Base-by-base conservation (phyloP, 2,329 filamentous ascomycete species). In the Parastagonospora avenae region DNA sequence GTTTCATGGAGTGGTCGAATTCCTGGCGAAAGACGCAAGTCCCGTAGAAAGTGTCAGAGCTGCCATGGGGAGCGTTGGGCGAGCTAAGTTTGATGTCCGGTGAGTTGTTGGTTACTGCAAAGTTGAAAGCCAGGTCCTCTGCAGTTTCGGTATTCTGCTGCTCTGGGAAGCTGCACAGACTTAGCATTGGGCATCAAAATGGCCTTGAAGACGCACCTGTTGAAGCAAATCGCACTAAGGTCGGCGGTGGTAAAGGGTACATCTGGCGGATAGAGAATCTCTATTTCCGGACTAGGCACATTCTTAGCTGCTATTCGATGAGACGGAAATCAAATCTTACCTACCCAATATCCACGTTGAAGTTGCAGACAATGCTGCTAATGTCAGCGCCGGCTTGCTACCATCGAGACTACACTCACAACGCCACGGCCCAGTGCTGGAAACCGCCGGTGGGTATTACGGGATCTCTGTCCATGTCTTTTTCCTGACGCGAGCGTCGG, bases 31-130 rank as follows among this genome's bases (percentile, higher is more conserved):
- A 77, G 43, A 76, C 60, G 38, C 71, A 75, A 30, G 61, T 67
- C 27, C 63, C 73, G 46, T 73, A 71, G 48, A 77, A 66, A 12
- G 62, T 63, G 38, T 59, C 66, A 9, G 70, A 52, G 49, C 71
- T 76, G 28, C 73, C 74, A 59, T 76, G 60, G n/a, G 73, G 74
- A 12, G 70, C 54, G 39, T 68, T 67, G 12, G 74, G 73, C 11
- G 73, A 75, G 42, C 50, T 66, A 8, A 76, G 59, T 27, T 55
- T 83, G 38, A 90, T 83, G 53, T 88, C 85, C 3, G 86, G 86
- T 8, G 74, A 76, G 55, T 74, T 72, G 55, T 77, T 76, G 45
- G 60, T 65, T 36, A 76, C 66, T 42, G 70, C 68, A 54, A 76
- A 77, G 51, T 74, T 70, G 61, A 76, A 77, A 5, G 63, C 56